Evolutionary conservation across 1,284 basidiomycete species (phyloP), one percentile per base, ranked within the genome.

Genomic region (Cutaneotrichosporon sp.): DNA sequence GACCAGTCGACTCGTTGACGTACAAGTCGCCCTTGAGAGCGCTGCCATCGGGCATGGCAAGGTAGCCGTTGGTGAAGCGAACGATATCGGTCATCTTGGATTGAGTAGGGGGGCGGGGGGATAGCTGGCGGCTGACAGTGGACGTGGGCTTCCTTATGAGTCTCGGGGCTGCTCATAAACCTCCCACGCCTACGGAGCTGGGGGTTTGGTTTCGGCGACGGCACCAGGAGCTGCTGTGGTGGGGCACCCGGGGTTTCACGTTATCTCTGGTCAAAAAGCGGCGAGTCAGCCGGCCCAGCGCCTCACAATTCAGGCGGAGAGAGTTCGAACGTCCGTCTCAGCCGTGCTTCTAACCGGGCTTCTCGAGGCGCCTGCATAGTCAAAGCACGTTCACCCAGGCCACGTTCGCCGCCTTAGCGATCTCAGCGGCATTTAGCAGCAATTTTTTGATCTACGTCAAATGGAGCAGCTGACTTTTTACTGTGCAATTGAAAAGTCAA

Each of bases 1-100:
- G 51, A 29, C 68, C 66, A 1, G 62, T 55, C 4, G 45, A 34
- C n/a, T 44, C n/a, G 19, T 59, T 61, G 51, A 70, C 59, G 59
- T 65, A 70, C 24, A 70, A 61, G 57, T 70, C 68, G 24, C 56
- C 62, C 51, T 59, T 44, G 53, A 61, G 34, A 4, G 66, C 62
- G 39, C 78, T 81, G 20, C 88, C 88, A 64, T 90, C 86, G 65
- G 89, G 85, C 54, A 79, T 80, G 2, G 85, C 82, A 31, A 90
- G 76, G 52, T 85, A 74, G 63, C 88, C 88, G 72, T 90, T 90
- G 20, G 88, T 90, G 74, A 90, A 90, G 74, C 88, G 87, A 49
- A 90, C 74, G 20, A 90, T 61, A 34, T 67, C 62, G 35, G 62
- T 48, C 51, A 54, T 57, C 42, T 35, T 39, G 31, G 25, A 12